phyloP scores from a whole-genome alignment of 495 filamentous ascomycete species.

The Penicillium flavigenum region DNA sequence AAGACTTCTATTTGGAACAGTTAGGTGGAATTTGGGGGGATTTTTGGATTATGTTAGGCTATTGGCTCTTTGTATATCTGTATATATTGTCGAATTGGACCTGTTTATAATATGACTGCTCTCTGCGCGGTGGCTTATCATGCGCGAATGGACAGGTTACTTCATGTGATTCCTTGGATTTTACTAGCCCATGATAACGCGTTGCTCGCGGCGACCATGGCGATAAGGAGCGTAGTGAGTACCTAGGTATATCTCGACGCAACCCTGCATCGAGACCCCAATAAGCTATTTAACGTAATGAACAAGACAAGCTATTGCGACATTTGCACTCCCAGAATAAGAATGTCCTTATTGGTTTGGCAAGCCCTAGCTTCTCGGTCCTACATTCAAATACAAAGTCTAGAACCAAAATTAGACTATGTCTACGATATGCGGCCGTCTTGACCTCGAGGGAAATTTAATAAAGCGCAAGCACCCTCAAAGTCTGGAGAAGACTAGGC shows the following conservation, averaged over 20 bases:
- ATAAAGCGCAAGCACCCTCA: constrained; percentile 2
- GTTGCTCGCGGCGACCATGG: not conserved
- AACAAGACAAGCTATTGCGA: not conserved
- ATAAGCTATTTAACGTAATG: not conserved
- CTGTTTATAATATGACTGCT: constrained; percentile 1
- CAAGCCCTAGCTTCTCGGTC: not conserved
- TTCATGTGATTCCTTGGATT: not conserved
- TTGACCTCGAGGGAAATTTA: not conserved
- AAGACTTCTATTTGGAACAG: constrained; percentile 82
- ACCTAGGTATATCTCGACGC: not conserved
- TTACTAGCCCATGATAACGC: not conserved
- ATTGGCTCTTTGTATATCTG: constrained; percentile 10
- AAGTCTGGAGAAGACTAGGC: constrained; percentile 5
- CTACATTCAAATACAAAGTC: not conserved
- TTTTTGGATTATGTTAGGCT: constrained; percentile 9
- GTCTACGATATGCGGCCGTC: not conserved
- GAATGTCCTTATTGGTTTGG: not conserved
- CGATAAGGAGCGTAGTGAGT: not conserved
- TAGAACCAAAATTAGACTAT: not conserved
- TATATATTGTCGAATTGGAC: constrained; percentile 8
- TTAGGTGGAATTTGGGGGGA: constrained; percentile 31
- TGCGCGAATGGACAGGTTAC: not conserved
- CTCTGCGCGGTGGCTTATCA: constrained; percentile 1
- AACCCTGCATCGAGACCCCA: not conserved
- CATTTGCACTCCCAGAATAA: not conserved